Evolutionary conservation across 768 basidiomycete genomes (phyloP), one percentile per base, ranked within the genome.

Genomic region (Chalciporus sphaerocephalus): DNA sequence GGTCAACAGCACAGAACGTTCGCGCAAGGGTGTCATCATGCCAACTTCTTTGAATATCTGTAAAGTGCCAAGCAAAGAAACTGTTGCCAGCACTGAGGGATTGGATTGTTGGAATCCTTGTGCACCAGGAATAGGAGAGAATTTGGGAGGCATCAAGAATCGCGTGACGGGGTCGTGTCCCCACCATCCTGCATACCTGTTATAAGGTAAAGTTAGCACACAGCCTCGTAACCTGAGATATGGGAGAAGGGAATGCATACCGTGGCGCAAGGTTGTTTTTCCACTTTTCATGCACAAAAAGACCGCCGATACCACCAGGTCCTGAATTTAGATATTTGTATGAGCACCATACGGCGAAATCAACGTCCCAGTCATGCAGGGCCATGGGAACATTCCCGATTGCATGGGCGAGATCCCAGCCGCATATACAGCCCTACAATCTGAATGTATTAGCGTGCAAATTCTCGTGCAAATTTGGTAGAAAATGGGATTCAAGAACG

Each of bases 271-370:
- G 68, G 34, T 62, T 69, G 38, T 75, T 70, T 53, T 85, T 74
- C 88, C 88, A 92, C 64, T 80, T 85, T 46, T 86, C 80, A 60
- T 96, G 92, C 9, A 95, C 72, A 59, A 83, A 99, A 46, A 94
- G 73, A 5, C 94, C 95, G n/a, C 81, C 96, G 47, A 98, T 94
- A n/a, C 87, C 92, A 17, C 95, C 95, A 10, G 96, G 93, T 5
- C 95, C 92, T 15, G 93, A 87, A 69, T 97, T 98, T 48, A 97
- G 78, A 64, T 97, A 99, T 70, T 90, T 98, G 78, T 98, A 99
- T 24, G 92, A 88, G 66, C 96, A 99, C 92, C 95, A 98, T 27
- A 94, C 94, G 3, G 95, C 96, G 62, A 97, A 98, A 66, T 99
- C 96, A 55, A 91, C 87, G 54, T 79, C 73, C 95, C 96, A 99